phyloP scores from a whole-genome alignment of 179 eudicot species.

The Nepenthes alata region DNA sequence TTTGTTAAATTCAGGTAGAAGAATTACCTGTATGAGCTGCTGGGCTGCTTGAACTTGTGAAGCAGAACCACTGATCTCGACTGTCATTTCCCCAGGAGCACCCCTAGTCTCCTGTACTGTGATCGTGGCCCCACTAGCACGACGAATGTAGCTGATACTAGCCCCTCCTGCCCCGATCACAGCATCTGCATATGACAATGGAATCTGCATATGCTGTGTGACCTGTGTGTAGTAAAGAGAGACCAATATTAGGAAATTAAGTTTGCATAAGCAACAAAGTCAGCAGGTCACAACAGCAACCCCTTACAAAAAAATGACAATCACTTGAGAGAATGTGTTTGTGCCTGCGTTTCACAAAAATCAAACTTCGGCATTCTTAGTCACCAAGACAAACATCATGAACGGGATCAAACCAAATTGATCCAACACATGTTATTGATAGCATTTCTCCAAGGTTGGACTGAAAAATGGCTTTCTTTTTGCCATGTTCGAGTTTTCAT shows the following conservation, averaged over 20 bases:
- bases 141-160: slow-evolving; percentile 28
- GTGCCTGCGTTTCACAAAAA: too few species aligned
- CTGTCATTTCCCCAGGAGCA: slow-evolving; percentile 32
- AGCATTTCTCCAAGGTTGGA: too few species aligned
- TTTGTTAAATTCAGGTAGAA: background rate
- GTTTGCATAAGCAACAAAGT: background rate
- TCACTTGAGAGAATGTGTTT: too few species aligned
- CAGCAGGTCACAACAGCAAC: too few species aligned
- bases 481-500: too few species aligned
- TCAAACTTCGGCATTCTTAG: too few species aligned
- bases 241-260: background rate
- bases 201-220: slow-evolving; percentile 31
- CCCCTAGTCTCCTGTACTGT: slow-evolving; percentile 35
- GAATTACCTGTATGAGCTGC: slow-evolving; percentile 29
- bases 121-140: slow-evolving; percentile 33
- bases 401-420: too few species aligned
- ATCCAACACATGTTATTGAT: too few species aligned
- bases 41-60: slow-evolving; percentile 35
- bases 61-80: slow-evolving; percentile 28
- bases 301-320: too few species aligned
- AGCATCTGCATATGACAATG: slow-evolving; percentile 25
- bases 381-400: too few species aligned
- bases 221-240: slow-evolving; percentile 12
- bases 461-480: too few species aligned
- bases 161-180: slow-evolving; percentile 31